Conservation (phyloP, 306 rosid genomes). For the Calophaca sinica region DNA sequence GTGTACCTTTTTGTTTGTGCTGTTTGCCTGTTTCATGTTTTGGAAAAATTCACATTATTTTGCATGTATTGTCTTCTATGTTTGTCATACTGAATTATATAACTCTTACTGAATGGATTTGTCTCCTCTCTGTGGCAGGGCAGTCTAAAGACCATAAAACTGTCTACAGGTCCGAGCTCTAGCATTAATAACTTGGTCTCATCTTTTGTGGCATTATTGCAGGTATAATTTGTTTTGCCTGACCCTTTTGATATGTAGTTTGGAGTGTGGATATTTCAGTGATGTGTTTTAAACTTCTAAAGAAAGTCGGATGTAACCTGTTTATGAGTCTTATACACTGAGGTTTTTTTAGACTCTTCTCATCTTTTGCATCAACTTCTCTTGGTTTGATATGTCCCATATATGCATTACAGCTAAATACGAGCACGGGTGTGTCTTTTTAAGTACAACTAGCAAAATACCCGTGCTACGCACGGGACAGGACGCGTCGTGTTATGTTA, state of each 20-base stretch:
- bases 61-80: not conserved
- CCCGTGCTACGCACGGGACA: too few relatives aligned
- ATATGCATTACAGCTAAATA: not conserved
- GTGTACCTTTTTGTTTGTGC: not conserved
- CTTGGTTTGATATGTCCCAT: slow-evolving; percentile 2
- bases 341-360: not conserved
- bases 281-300: slow-evolving; percentile 12
- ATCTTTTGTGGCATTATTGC: slow-evolving; percentile 82
- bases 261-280: not conserved
- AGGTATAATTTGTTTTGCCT: slow-evolving; percentile 56
- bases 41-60: slow-evolving; percentile 1
- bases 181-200: slow-evolving; percentile 86
- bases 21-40: not conserved
- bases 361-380: not conserved
- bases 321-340: slow-evolving; percentile 4
- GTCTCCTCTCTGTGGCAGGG: slow-evolving; percentile 75
- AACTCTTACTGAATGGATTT: slow-evolving; percentile 41
- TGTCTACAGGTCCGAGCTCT: slow-evolving; percentile 53
- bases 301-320: not conserved
- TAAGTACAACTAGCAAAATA: too few relatives aligned
- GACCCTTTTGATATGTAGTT: slow-evolving; percentile 27
- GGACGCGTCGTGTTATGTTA: too few relatives aligned
- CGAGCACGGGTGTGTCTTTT: not conserved
- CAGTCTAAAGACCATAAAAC: slow-evolving; percentile 81
- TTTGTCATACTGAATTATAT: not conserved